Evolutionary conservation across 257 asterid genomes (phyloP), one percentile per base, ranked within the genome.

Genomic region (Buddleja alternifolia): DNA sequence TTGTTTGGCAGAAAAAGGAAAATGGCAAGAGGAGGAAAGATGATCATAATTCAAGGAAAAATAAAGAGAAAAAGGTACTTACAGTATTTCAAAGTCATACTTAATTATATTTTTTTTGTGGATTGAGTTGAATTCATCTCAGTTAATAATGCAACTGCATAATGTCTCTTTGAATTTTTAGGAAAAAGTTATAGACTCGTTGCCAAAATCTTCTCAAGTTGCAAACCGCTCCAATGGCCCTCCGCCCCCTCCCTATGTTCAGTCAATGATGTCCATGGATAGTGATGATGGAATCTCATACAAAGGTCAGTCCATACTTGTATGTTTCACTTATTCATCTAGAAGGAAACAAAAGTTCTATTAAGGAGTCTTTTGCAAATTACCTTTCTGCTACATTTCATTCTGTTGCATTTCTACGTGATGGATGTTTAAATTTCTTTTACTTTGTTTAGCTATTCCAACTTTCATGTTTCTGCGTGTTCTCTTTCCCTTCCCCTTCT

Each of bases 201-300:
- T 80, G 80, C 88, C 88, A 61, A 88, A 82, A 80, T 83, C 89
- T 55, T 75, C 95, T 75, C 88, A 87, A 71, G 87, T 67, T 56
- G 77, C 87, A 47, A 91, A 76, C 65, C 86, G 79, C 69, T 57
- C 88, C 42, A 86, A 79, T 69, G 93, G 84, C 63, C 92, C 96
- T n/a, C n/a, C n/a, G n/a, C n/a, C n/a, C n/a, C n/a, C n/a, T 58
- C 81, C 92, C 20, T 83, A 85, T 81, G 92, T 78, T 67, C 95
- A 86, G 76, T 72, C 96, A 20, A 66, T 79, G 72, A 62, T 82
- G 75, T 75, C 96, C 34, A 73, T 83, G 88, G 96, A 89, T 68
- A 79, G 77, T 67, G 96, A 91, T 80, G 97, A 86, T 80, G 97
- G 93, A 67, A 85, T 94, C 83, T 77, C 97, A 48, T 86, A 74